These are phyloP conservation scores for Albophoma yamanashiensis DNA, from an alignment of 2,329 filamentous ascomycete genomes.

Conservation along the genomic window DNA sequence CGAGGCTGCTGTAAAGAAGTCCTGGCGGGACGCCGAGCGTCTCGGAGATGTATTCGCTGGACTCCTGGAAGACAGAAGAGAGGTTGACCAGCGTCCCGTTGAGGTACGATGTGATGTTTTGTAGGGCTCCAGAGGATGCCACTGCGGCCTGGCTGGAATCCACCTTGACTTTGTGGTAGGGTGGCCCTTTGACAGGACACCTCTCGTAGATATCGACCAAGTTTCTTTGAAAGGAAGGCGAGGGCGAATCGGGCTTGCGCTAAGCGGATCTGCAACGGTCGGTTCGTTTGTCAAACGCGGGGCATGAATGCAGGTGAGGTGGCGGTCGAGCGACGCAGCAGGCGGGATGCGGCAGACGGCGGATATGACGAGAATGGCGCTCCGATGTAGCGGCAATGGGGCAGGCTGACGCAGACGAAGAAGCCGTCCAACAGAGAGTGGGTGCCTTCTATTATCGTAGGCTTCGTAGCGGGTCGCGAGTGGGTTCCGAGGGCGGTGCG, in stretches of 20 bases:
- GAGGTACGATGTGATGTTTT: conserved; percentile 48
- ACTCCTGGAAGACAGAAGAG: conserved; percentile 33
- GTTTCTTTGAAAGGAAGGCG: not conserved
- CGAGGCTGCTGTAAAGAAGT: conserved; percentile 39
- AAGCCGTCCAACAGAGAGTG: not conserved
- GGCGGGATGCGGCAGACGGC: not conserved
- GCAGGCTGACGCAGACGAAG: not conserved
- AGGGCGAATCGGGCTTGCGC: not conserved
- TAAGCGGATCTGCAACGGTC: not conserved
- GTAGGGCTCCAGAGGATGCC: conserved; percentile 54
- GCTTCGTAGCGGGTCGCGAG: not conserved
- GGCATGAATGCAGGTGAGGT: not conserved
- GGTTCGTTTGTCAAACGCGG: not conserved
- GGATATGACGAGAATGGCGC: not conserved
- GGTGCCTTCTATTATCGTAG: not conserved
- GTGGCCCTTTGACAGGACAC: conserved; percentile 24
- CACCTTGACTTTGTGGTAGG: conserved; percentile 42
- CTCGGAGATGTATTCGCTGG: conserved; percentile 40
- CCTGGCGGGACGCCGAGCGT: conserved; percentile 38
- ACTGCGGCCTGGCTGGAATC: conserved; percentile 46
- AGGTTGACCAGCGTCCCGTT: conserved; percentile 40
- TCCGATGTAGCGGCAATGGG: not conserved
- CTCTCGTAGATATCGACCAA: conserved; percentile 4
- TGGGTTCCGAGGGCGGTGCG: not conserved
- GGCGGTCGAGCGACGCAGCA: not conserved